These are phyloP conservation scores for Microdochium trichocladiopsis DNA, from an alignment of 2,329 filamentous ascomycete species.

Conservation along the genomic window DNA sequence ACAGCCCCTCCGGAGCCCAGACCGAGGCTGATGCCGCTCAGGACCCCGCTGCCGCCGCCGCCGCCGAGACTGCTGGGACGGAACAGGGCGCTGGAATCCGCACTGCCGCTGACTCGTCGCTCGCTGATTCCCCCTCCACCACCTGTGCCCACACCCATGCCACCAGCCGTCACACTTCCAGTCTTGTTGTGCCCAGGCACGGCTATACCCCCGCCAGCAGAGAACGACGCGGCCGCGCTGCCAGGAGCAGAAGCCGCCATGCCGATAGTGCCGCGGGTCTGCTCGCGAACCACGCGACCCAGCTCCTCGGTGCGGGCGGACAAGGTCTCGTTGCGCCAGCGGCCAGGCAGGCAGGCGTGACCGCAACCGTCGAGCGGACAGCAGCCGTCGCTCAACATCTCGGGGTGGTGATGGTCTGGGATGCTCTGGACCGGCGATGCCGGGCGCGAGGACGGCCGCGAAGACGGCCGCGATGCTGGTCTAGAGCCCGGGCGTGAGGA, in stretches of 20 bases:
- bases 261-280: constrained; percentile 16
- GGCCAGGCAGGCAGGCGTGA: constrained; percentile 54
- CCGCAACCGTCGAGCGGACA: constrained; percentile 60
- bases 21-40: background rate
- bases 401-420: constrained; percentile 17
- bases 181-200: constrained; percentile 2
- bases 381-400: constrained; percentile 44
- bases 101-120: background rate
- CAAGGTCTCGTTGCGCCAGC: constrained; percentile 41
- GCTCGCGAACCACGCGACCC: constrained; percentile 37
- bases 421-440: constrained; percentile 3
- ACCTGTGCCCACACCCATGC: too few species aligned
- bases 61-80: constrained; percentile 3
- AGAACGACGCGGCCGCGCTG: constrained; percentile 3
- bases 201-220: constrained; percentile 12
- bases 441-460: background rate
- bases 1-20: constrained; percentile 16
- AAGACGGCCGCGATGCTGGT: background rate
- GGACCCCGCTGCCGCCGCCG: constrained; percentile 7
- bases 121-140: background rate
- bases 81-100: background rate
- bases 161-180: constrained; percentile 2
- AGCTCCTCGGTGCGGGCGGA: constrained; percentile 44
- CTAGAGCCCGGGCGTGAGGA: background rate
- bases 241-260: background rate